Evolutionary conservation across 1,139 yeast genomes (phyloP).

Genomic region (Hyphopichia wangnamkhiaoensis): DNA sequence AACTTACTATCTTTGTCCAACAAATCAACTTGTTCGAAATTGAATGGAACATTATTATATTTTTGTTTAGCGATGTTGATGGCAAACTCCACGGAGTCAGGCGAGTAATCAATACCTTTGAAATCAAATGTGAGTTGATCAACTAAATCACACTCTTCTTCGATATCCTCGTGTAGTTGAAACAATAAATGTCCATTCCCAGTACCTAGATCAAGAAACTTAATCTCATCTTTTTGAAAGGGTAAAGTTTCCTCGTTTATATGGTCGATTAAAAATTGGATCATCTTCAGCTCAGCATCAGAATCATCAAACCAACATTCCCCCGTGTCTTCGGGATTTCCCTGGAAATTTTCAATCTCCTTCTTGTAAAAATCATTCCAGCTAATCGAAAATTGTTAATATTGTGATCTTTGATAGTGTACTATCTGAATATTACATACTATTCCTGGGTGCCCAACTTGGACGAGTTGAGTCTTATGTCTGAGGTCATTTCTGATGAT

Average conservation of each 20-base stretch:
- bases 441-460: conserved; percentile 78
- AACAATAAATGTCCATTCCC: conserved; percentile 93
- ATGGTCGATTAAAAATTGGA: conserved; percentile 53
- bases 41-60: conserved; percentile 31
- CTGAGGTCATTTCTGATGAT: conserved; percentile 35
- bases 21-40: conserved; percentile 51
- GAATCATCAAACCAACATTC: conserved; percentile 97
- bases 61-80: conserved; percentile 50
- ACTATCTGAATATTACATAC: conserved; percentile 35
- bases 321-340: conserved; percentile 82
- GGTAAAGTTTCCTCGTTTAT: conserved; percentile 27
- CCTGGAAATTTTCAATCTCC: conserved; percentile 69
- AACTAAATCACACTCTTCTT: conserved; percentile 36
- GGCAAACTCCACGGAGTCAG: conserved; percentile 76
- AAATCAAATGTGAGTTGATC: conserved; percentile 33
- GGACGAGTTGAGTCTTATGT: conserved; percentile 64
- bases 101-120: conserved; percentile 83
- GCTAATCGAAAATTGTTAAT: conserved; percentile 39
- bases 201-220: conserved; percentile 82
- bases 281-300: conserved; percentile 83
- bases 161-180: conserved; percentile 57
- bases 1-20: conserved; percentile 35
- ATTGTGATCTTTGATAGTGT: conserved; percentile 5
- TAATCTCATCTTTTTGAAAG: conserved; percentile 28
- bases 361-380: conserved; percentile 86